These are phyloP conservation scores for Talaromyces albobiverticillius DNA, from an alignment of 2,329 filamentous ascomycete genomes.

Conservation along the genomic window DNA sequence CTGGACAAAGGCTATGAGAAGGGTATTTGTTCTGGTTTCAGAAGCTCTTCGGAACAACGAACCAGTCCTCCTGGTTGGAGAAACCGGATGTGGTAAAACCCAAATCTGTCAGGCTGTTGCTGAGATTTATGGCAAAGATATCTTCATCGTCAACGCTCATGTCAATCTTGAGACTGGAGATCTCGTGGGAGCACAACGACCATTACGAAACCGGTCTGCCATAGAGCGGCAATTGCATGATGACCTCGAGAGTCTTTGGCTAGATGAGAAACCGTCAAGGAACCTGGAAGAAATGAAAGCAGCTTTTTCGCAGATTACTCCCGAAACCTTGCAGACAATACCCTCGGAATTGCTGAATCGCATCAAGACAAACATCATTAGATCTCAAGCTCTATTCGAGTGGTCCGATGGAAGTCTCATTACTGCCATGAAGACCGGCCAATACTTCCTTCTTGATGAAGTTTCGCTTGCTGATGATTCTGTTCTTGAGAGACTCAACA, in stretches of 20 bases:
- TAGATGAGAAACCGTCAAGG: constrained; percentile 29
- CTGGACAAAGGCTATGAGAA: constrained; percentile 93
- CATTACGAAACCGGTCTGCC: constrained; percentile 77
- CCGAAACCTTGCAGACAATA: constrained; percentile 45
- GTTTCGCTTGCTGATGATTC: constrained; percentile 98
- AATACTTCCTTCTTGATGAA: constrained; percentile 93
- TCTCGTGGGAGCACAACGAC: constrained; percentile 90
- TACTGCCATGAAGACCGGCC: constrained; percentile 84
- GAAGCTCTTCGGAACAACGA: constrained; percentile 86
- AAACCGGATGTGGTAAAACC: constrained; percentile 97
- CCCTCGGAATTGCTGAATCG: constrained; percentile 47
- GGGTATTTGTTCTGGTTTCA: constrained; percentile 85
- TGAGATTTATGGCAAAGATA: constrained; percentile 68
- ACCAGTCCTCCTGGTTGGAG: constrained; percentile 88
- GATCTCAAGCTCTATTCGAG: constrained; percentile 85
- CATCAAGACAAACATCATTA: constrained; percentile 51
- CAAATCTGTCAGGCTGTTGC: constrained; percentile 92
- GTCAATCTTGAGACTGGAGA: constrained; percentile 98
- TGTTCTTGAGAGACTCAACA: constrained; percentile 92
- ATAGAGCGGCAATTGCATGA: constrained; percentile 64
- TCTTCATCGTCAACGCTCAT: constrained; percentile 94
- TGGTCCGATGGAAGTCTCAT: constrained; percentile 95
- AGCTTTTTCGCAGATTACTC: constrained; percentile 56
- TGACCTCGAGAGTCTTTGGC: constrained; percentile 54
- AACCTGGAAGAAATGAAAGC: constrained; percentile 57